Evolutionary conservation across 345 rosid genomes (phyloP).

Genomic region (Alliaria petiolata): DNA sequence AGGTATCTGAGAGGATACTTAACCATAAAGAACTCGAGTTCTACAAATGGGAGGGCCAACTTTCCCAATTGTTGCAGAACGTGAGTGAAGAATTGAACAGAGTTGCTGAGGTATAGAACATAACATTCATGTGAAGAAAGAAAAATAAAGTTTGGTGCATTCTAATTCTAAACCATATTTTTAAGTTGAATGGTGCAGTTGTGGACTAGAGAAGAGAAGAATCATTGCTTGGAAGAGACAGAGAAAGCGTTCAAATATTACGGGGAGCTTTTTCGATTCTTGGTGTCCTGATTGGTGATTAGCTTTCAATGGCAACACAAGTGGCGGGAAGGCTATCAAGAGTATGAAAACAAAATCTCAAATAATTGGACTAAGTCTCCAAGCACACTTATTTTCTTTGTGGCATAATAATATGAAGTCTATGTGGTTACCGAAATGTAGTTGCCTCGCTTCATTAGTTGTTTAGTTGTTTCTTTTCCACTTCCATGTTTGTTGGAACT

Average conservation of each 20-base stretch:
- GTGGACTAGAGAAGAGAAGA: constrained; percentile 85
- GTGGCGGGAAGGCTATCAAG: neutral
- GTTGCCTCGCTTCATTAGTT: neutral
- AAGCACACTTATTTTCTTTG: neutral
- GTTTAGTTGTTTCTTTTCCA: neutral
- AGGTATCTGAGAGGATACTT: constrained; percentile 66
- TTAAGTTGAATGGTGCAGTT: neutral
- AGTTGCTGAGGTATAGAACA: constrained; percentile 48
- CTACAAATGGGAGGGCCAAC: constrained; percentile 80
- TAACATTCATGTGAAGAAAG: neutral
- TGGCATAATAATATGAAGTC: neutral
- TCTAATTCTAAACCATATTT: neutral
- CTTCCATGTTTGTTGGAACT: neutral
- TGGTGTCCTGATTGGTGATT: constrained; percentile 42
- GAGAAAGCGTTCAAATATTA: constrained; percentile 74
- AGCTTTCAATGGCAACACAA: neutral
- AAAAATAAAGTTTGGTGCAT: neutral
- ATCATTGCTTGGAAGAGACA: constrained; percentile 82
- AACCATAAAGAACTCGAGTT: constrained; percentile 61
- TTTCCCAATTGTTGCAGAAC: constrained; percentile 56
- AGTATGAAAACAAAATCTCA: neutral
- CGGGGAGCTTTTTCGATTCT: constrained; percentile 68
- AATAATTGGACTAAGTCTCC: neutral
- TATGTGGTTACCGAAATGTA: constrained; percentile 1
- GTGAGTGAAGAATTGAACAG: constrained; percentile 58